Conservation (phyloP, 169 alveolate species). For the Eimeria praecox region DNA sequence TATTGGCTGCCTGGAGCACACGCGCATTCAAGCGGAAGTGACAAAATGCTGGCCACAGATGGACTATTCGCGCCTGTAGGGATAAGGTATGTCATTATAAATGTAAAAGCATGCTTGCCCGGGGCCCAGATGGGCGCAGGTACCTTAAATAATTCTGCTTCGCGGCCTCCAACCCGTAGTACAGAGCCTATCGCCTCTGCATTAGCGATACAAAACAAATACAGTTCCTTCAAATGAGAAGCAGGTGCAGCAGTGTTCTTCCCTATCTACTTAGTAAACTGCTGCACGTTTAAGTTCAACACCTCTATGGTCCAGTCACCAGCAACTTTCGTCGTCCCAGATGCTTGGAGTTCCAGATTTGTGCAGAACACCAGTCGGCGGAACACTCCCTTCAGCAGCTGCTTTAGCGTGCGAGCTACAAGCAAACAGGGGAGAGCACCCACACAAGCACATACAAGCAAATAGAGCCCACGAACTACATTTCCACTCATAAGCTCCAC, state of each 20-base stretch:
- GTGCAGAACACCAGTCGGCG: constrained; percentile 71
- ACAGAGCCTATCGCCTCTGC: constrained; percentile 36
- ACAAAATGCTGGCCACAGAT: background rate
- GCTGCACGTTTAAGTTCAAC: background rate
- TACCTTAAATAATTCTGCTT: background rate
- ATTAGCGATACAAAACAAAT: background rate
- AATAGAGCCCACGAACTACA: background rate
- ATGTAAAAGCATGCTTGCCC: background rate
- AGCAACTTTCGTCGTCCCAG: constrained; percentile 34
- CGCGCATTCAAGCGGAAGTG: background rate
- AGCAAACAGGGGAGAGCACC: background rate
- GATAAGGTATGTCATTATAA: background rate
- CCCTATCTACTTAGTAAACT: background rate
- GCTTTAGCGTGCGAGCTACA: constrained; percentile 78
- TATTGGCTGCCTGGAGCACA: constrained; percentile 19
- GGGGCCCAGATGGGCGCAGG: background rate
- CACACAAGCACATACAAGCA: background rate
- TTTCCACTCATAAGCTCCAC: background rate
- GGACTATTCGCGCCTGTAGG: background rate
- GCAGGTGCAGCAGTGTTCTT: background rate
- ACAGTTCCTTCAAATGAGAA: background rate
- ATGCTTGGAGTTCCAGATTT: constrained; percentile 38
- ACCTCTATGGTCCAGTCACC: background rate
- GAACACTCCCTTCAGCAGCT: constrained; percentile 70
- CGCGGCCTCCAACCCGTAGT: constrained; percentile 9